Evolutionary conservation across 2,329 filamentous ascomycete genomes (phyloP).

Genomic region (Grosmannia clavigera): DNA sequence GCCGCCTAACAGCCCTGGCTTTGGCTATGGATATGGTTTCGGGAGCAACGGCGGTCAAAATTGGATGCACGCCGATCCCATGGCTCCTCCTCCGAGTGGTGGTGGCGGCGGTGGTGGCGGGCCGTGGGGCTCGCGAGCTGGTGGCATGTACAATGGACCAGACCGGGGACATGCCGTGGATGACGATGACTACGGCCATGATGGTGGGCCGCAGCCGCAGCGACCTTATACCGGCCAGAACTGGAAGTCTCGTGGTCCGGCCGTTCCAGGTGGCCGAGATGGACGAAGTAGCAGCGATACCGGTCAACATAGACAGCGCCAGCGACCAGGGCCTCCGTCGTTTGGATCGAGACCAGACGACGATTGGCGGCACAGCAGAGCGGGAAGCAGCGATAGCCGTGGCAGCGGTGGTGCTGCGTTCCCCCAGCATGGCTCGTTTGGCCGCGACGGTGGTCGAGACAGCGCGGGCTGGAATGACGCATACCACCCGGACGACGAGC

Average conservation of each 20-base stretch:
- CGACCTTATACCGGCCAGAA: background rate
- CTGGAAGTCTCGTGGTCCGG: background rate
- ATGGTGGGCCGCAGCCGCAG: background rate
- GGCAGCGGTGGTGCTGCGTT: background rate
- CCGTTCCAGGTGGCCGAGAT: background rate
- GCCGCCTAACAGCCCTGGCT: background rate
- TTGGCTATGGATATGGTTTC: background rate
- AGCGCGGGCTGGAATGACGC: background rate
- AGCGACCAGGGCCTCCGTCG: background rate
- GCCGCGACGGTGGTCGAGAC: background rate
- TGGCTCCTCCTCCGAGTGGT: background rate
- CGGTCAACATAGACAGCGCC: background rate
- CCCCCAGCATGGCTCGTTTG: background rate
- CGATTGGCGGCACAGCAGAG: background rate
- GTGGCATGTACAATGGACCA: background rate
- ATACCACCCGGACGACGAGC: background rate
- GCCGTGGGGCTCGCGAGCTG: background rate
- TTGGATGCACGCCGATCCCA: background rate
- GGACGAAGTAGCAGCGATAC: background rate
- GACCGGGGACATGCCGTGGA: background rate
- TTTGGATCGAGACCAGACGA: background rate
- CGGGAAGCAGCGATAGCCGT: background rate
- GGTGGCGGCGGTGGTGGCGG: background rate
- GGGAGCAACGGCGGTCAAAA: background rate
- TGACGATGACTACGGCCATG: background rate